These are phyloP conservation scores for Alternaria viburni DNA, from an alignment of 2,329 filamentous ascomycete species.

Conservation along the genomic window DNA sequence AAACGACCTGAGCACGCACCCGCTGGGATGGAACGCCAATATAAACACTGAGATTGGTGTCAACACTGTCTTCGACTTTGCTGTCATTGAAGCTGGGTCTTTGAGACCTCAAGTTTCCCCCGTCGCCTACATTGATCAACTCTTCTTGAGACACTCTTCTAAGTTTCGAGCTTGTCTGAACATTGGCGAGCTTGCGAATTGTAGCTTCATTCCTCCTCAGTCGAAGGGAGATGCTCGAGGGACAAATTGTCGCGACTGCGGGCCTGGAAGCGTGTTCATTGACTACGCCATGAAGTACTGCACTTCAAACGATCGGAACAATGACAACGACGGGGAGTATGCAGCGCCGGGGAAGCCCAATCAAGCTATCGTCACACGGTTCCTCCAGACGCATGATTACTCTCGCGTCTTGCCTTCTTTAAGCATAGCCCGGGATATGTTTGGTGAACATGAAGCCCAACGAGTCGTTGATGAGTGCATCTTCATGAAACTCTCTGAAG, in stretches of 20 bases:
- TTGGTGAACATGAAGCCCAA: constrained; percentile 63
- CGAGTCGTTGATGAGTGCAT: constrained; percentile 58
- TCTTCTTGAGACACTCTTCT: constrained; percentile 62
- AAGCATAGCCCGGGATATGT: constrained; percentile 66
- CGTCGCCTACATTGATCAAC: constrained; percentile 63
- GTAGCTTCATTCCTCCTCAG: constrained; percentile 65
- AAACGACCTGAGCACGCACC: constrained; percentile 45
- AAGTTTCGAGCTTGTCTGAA: constrained; percentile 67
- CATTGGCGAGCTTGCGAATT: constrained; percentile 66
- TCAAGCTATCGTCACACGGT: constrained; percentile 60
- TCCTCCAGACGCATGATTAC: constrained; percentile 57
- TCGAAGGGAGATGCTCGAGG: constrained; percentile 45
- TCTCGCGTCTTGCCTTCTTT: constrained; percentile 60
- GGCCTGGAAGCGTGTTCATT: constrained; percentile 64
- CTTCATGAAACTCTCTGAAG: constrained; percentile 53
- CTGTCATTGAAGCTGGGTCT: constrained; percentile 63
- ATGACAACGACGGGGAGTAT: constrained; percentile 61
- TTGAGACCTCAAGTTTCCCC: constrained; percentile 63
- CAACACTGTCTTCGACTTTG: constrained; percentile 65
- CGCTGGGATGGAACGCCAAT: constrained; percentile 63
- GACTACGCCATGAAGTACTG: constrained; percentile 63
- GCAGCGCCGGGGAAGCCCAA: constrained; percentile 58
- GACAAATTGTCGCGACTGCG: constrained; percentile 62
- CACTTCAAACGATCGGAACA: constrained; percentile 57
- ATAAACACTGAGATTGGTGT: constrained; percentile 63